Conservation (phyloP, 768 basidiomycete genomes). For the Bullera alba region DNA sequence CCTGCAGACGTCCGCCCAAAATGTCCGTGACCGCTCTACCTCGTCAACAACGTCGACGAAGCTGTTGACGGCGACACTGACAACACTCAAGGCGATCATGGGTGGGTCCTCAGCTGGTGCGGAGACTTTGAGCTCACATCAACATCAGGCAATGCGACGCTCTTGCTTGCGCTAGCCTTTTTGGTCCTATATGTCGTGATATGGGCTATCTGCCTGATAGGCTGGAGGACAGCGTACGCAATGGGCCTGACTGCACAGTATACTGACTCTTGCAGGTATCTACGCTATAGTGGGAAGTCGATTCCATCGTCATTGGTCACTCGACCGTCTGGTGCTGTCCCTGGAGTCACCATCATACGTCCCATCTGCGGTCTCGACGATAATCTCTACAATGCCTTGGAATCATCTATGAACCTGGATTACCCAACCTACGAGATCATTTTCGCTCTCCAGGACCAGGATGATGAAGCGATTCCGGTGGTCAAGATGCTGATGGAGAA, state of each 20-base stretch:
- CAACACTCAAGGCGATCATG: too few relatives aligned
- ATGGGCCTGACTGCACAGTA: too few relatives aligned
- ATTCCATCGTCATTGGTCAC: conserved; percentile 55
- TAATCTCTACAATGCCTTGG: conserved; percentile 92
- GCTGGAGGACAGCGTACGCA: conserved; percentile 64
- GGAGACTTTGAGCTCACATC: neutral
- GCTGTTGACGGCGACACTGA: too few relatives aligned
- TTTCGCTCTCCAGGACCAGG: conserved; percentile 78
- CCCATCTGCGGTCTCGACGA: conserved; percentile 92
- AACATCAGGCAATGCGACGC: conserved; percentile 6
- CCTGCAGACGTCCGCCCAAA: too few relatives aligned
- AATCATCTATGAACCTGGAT: conserved; percentile 84
- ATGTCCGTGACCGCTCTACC: too few relatives aligned
- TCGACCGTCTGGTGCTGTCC: conserved; percentile 51
- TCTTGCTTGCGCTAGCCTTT: conserved; percentile 33
- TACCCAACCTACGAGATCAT: conserved; percentile 88
- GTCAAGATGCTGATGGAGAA: conserved; percentile 69
- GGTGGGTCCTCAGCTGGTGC: too few relatives aligned
- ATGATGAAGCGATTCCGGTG: conserved; percentile 80
- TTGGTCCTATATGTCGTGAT: conserved; percentile 54
- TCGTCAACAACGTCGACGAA: too few relatives aligned
- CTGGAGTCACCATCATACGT: conserved; percentile 88
- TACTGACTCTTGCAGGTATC: neutral
- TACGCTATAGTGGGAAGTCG: conserved; percentile 58
- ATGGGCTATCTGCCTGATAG: conserved; percentile 63